Evolutionary conservation across 139 green algal genomes (phyloP), one percentile per base, ranked within the genome.

Genomic region (Tetradesmus obliquus): DNA sequence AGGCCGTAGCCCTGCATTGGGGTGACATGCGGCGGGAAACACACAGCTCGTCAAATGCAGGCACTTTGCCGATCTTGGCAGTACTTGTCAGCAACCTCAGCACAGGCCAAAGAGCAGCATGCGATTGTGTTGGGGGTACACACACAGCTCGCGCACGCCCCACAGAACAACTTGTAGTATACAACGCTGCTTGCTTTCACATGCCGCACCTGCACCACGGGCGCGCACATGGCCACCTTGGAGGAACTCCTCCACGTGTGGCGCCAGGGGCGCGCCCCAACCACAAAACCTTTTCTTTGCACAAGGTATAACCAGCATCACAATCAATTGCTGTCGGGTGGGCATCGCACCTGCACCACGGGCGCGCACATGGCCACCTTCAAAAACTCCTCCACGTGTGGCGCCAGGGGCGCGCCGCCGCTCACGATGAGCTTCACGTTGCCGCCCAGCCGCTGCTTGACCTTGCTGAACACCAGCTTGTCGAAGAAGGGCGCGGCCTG

Each of bases 331-430:
- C 22, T 19, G 32, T 85, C 53, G 45, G 3, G 15, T 22, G 2
- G n/a, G 96, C 95, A 51, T 88, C 94, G 84, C 96, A 97, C 93
- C 99, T 97, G 84, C 93, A 91, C 90, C 66, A 97, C 94, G 54
- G 92, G 93, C 10, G 94, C 91, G 79, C 96, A 95, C 89, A 96
- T 94, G 79, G 93, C 93, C 32, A 97, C 95, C 81, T 95, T 96
- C 81, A 98, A 94, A 92, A 98, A 99, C 62, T 98, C 96, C 95
- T 99, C 97, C 82, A 98, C 96, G 84, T 98, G 95, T 15, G 93
- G 94, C 0, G 97, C 95, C 86, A 99, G 96, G n/a, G 97, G 97
- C 0, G 97, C 97, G 62, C 97, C 97, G 12, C 97, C 97, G 58
- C 86, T 96, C 32, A 98, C 91, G 71, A 98, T 95, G n/a, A 97